A percentile compares a stretch with the other conserved stretches of the same genome.
These are phyloP conservation scores for Dentipellis sp. DNA, from an alignment of 768 basidiomycete species.

Conservation along the genomic window DNA sequence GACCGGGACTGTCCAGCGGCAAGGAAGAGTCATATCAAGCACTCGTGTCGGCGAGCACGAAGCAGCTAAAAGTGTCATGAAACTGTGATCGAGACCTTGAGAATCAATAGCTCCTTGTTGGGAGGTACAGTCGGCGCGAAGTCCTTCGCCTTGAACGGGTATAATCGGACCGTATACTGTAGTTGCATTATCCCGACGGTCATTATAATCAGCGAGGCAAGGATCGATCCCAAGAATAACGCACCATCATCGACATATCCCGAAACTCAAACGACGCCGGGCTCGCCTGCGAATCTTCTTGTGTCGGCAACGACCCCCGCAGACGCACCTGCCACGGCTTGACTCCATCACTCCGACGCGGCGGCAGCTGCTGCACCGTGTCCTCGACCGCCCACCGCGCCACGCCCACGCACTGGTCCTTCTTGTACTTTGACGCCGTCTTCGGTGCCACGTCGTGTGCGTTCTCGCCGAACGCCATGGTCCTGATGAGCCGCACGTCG, in stretches of 20 bases:
- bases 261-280: constrained; percentile 2
- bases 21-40: too few relatives aligned
- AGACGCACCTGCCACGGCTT: constrained; percentile 6
- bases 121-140: not conserved
- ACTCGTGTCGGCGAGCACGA: too few relatives aligned
- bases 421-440: not conserved
- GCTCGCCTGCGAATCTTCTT: not conserved
- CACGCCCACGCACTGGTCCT: not conserved
- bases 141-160: not conserved
- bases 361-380: not conserved
- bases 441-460: not conserved
- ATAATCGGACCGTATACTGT: constrained; percentile 1
- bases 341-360: not conserved
- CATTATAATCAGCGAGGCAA: not conserved
- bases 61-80: not conserved
- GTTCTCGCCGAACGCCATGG: constrained; percentile 7
- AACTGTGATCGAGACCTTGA: not conserved
- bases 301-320: not conserved
- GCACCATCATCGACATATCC: constrained; percentile 4
- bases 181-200: not conserved
- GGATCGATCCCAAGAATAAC: not conserved
- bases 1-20: too few relatives aligned
- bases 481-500: constrained; percentile 6
- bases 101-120: constrained; percentile 1
- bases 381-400: constrained; percentile 4